phyloP scores from a whole-genome alignment of 345 rosid species.

The Eucalyptus leucophloia region DNA sequence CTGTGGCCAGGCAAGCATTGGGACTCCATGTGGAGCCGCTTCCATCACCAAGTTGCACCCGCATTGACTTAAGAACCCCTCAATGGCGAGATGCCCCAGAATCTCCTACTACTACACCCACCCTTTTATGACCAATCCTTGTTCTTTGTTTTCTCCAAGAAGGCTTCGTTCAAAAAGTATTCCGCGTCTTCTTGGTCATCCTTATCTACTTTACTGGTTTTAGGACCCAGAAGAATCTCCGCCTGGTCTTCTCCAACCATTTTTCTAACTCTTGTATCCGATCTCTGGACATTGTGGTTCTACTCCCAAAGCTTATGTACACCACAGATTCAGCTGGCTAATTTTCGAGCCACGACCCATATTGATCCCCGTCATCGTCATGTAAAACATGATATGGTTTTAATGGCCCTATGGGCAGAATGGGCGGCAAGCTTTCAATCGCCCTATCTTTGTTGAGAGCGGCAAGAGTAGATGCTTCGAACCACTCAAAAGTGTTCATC shows the following conservation, averaged over 20 bases:
- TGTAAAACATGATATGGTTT: not conserved
- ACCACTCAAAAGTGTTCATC: slow-evolving; percentile 14
- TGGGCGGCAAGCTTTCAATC: not conserved
- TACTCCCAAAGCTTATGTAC: slow-evolving; percentile 32
- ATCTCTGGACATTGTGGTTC: not conserved
- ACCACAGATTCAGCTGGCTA: slow-evolving; percentile 18
- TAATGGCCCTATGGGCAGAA: slow-evolving; percentile 20
- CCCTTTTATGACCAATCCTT: slow-evolving; percentile 8
- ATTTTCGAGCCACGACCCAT: slow-evolving; percentile 14
- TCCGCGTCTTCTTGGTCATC: slow-evolving; percentile 21
- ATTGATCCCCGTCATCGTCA: not conserved
- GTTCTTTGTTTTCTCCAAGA: not conserved
- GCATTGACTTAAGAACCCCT: too few relatives aligned
- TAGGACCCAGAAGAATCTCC: slow-evolving; percentile 26
- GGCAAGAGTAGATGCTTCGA: slow-evolving; percentile 1
- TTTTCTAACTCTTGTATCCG: slow-evolving; percentile 11
- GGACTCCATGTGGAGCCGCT: too few relatives aligned
- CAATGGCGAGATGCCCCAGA: not conserved
- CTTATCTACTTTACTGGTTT: slow-evolving; percentile 9
- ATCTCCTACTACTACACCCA: slow-evolving; percentile 8
- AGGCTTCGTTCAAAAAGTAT: slow-evolving; percentile 8
- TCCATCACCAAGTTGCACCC: too few relatives aligned
- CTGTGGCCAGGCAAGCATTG: too few relatives aligned
- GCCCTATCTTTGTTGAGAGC: not conserved
- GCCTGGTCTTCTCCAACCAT: slow-evolving; percentile 4